Conservation (phyloP, 2,329 filamentous ascomycete genomes). For the Fusarium caatingaense region DNA sequence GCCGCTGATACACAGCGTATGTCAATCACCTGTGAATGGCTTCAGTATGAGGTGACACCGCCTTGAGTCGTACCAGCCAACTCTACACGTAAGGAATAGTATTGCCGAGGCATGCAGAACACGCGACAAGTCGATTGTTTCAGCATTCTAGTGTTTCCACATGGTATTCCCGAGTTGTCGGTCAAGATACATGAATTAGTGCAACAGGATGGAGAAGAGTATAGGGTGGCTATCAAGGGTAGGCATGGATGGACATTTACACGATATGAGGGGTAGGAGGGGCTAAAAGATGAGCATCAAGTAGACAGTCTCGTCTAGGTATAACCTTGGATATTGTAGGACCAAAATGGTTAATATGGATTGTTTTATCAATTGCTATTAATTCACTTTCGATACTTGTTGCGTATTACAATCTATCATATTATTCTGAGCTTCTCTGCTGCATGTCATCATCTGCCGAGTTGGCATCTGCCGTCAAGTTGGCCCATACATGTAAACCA, state of each 20-base stretch:
- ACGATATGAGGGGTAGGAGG: not conserved
- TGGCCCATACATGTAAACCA: not conserved
- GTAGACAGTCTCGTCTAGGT: too few species aligned
- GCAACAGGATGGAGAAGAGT: conserved; percentile 1
- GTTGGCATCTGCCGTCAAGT: not conserved
- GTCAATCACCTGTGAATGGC: conserved; percentile 24
- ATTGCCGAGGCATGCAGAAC: conserved; percentile 12
- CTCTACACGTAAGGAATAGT: conserved; percentile 13
- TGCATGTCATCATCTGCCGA: conserved; percentile 1
- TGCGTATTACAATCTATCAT: not conserved
- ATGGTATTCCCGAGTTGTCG: conserved; percentile 7
- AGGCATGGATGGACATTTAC: not conserved
- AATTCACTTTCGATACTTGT: too few species aligned
- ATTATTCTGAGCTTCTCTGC: not conserved
- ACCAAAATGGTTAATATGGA: not conserved
- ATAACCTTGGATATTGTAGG: not conserved
- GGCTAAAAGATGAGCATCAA: not conserved
- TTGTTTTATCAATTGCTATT: too few species aligned
- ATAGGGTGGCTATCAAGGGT: conserved; percentile 19
- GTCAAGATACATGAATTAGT: not conserved
- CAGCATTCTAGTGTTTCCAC: conserved; percentile 8
- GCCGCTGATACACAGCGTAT: conserved; percentile 20
- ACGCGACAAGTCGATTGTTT: conserved; percentile 15
- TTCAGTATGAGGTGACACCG: conserved; percentile 38
- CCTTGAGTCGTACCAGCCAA: conserved; percentile 34